Evolutionary conservation across 371 early-diverging fungal genomes (phyloP).

Genomic region (Zychaea mexicana): DNA sequence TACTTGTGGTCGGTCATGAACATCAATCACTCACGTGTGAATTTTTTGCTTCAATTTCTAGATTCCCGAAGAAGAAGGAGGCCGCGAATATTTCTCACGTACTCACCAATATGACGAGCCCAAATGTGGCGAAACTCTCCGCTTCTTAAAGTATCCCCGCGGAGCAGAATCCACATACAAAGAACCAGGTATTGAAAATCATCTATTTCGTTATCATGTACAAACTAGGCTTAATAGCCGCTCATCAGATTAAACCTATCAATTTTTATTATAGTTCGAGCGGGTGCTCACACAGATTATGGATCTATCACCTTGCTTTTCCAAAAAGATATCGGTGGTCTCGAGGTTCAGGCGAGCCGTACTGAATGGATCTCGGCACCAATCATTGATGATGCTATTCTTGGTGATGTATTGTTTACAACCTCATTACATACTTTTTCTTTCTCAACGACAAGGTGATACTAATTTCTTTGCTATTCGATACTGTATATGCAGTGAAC

Average conservation of each 20-base stretch:
- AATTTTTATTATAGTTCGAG: background rate
- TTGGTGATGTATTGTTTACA: slow-evolving; percentile 17
- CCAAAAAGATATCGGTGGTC: slow-evolving; percentile 60
- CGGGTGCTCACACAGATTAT: slow-evolving; percentile 54
- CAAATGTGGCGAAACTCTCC: slow-evolving; percentile 39
- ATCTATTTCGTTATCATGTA: slow-evolving; percentile 8
- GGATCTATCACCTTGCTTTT: slow-evolving; percentile 66
- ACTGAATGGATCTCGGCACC: slow-evolving; percentile 56
- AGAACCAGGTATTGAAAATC: slow-evolving; percentile 8
- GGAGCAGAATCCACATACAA: slow-evolving; percentile 5
- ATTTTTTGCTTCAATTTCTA: background rate
- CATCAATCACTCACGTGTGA: no score
- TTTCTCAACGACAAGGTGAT: background rate
- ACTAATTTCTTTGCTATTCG: no score
- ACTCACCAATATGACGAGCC: slow-evolving; percentile 44
- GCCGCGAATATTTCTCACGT: slow-evolving; percentile 41
- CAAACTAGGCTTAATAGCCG: background rate
- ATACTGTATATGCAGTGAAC: slow-evolving; percentile 52
- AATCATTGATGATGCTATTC: slow-evolving; percentile 46
- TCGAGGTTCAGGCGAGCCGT: slow-evolving; percentile 54
- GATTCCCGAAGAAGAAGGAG: slow-evolving; percentile 50
- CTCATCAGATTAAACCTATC: background rate
- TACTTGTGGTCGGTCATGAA: no score
- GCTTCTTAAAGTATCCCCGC: slow-evolving; percentile 56
- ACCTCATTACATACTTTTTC: background rate